Percentiles rank a stretch among this genome's conserved stretches.
These are phyloP conservation scores for Carpinus fangiana DNA, from an alignment of 306 rosid genomes.

Conservation along the genomic window DNA sequence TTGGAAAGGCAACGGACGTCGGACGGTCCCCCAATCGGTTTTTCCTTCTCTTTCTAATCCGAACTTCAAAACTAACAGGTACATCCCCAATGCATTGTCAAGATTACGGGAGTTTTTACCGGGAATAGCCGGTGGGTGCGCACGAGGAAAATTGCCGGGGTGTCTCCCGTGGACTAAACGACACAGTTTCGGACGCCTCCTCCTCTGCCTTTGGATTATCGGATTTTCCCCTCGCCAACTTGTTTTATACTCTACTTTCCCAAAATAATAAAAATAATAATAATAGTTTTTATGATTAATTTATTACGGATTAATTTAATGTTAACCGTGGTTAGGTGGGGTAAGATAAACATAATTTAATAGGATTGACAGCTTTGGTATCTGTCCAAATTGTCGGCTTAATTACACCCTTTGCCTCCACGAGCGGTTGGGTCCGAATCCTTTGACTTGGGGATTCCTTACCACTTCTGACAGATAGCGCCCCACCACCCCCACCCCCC, in stretches of 20 bases:
- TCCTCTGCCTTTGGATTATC: not conserved
- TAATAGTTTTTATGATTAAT: not conserved
- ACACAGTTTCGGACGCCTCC: constrained; percentile 20
- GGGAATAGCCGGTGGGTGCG: constrained; percentile 39
- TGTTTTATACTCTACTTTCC: not conserved
- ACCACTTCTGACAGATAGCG: too few relatives aligned
- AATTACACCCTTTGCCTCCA: not conserved
- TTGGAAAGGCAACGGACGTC: not conserved
- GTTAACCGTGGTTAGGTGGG: not conserved
- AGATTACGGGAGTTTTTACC: constrained; percentile 24
- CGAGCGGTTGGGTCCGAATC: not conserved
- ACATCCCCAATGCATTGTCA: not conserved
- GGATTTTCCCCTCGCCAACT: not conserved
- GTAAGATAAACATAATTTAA: not conserved
- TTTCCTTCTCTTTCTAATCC: not conserved
- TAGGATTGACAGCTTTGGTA: not conserved
- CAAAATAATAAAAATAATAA: not conserved
- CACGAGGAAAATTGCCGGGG: constrained; percentile 8
- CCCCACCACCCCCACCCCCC: too few relatives aligned
- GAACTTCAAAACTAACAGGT: not conserved
- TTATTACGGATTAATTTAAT: not conserved
- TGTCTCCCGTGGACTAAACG: constrained; percentile 37
- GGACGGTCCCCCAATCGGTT: not conserved
- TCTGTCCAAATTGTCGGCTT: not conserved
- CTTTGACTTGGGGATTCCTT: too few relatives aligned